Evolutionary conservation across 345 rosid species (phyloP).

Genomic region (Aegle marmelos): DNA sequence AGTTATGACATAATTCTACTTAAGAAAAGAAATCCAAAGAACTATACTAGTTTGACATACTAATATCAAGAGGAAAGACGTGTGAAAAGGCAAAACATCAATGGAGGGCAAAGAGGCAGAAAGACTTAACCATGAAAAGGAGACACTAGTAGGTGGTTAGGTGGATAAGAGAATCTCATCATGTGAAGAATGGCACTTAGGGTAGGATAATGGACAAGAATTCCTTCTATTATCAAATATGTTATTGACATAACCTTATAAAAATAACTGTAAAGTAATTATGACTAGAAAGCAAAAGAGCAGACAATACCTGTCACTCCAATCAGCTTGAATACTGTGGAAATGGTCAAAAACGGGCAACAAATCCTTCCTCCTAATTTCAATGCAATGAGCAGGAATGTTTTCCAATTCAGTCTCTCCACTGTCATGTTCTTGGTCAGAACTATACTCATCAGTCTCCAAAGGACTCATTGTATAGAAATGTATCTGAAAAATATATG

Average conservation of each 20-base stretch:
- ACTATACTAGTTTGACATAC: not conserved
- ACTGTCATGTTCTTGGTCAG: constrained; percentile 26
- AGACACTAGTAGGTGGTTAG: not conserved
- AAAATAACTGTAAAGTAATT: not conserved
- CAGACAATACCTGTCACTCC: constrained; percentile 55
- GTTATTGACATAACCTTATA: not conserved
- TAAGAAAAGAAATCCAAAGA: not conserved
- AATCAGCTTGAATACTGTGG: constrained; percentile 44
- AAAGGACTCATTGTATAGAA: constrained; percentile 54
- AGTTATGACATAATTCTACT: not conserved
- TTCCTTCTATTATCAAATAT: not conserved
- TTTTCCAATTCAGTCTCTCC: constrained; percentile 84
- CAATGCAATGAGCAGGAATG: constrained; percentile 60
- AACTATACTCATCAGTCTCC: constrained; percentile 24
- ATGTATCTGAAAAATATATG: constrained; percentile 48
- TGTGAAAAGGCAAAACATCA: not conserved
- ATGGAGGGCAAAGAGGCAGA: not conserved
- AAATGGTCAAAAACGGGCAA: constrained; percentile 81
- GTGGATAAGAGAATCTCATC: not conserved
- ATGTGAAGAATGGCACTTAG: not conserved
- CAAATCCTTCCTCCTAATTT: constrained; percentile 71
- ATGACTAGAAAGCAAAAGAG: not conserved
- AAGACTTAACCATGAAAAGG: not conserved
- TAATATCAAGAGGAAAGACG: not conserved
- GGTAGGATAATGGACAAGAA: not conserved